Base-by-base conservation (phyloP, 1,139 yeast species). In the Sugiyamaella xylanicola region DNA sequence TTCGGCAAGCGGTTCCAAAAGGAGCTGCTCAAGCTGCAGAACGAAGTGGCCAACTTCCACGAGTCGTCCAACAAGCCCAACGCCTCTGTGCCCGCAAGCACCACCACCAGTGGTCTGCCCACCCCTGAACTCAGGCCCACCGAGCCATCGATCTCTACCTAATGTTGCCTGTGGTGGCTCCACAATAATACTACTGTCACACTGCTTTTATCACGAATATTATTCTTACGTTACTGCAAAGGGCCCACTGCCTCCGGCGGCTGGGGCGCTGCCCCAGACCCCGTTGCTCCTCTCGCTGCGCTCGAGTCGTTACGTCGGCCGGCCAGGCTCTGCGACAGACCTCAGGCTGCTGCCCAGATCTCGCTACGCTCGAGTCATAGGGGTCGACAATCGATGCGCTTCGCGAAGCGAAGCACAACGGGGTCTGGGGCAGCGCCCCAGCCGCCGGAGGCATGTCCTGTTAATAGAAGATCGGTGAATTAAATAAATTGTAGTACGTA, bases 1-100 rank as follows among this genome's bases (percentile, higher is more conserved):
- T 93, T 92, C 72, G 97, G 57, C 44, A 87, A 86, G 68, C 79
- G 90, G 65, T 85, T 87, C 72, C 96, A 85, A 67, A 89, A 86
- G 65, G 97, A 93, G 69, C 89, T 92, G 41, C 74, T 77, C 32
- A 81, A 81, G 66, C 76, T 93, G 65, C 87, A 85, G 68, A 72
- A 72, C 21, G 97, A 92, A 67, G 82, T 93, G 25, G 78, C 72
- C 17, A 62, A 63, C 15, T 64, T 65, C 61, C 65, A 68, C 45
- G 61, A 46, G 20, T 19, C 48, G 16, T 48, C 45, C 27, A 20
- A 16, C 44, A 39, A 13, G 9, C 16, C 52, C 3, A 32, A 15
- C 5, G n/a, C 29, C n/a, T 27, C 52, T 4, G 27, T 48, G 4
- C 52, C 52, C 4, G 52, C 19, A 4, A 48, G 52, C 19, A 27